Evolutionary conservation across 1,284 basidiomycete genomes (phyloP), one percentile per base, ranked within the genome.

Genomic region (Tremellales sp.): DNA sequence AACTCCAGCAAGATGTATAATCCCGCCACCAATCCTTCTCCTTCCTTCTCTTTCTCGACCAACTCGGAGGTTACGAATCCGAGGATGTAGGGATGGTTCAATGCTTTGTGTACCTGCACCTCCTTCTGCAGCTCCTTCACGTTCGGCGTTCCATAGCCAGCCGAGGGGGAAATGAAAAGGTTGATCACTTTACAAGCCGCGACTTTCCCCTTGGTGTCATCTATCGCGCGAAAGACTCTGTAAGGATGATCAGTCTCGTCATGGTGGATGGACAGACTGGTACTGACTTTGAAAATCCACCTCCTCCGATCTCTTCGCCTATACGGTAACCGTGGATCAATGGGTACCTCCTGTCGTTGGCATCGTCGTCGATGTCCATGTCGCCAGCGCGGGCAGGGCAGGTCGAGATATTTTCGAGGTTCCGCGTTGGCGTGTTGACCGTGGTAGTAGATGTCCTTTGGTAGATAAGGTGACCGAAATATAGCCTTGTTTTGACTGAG

Each of bases 1-100:
- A 94, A 76, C 70, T 97, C 94, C 55, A 98, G 75, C 22, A 97
- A 75, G 78, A 98, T 90, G 67, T 97, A 98, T 34, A 92, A 78
- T 0, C 87, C 91, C 0, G 88, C 85, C 1, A 84, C 72, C 60
- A 69, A 58, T 34, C 56, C 66, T 54, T 60, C 50, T 48, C 48
- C 25, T 46, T 78, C 75, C 48, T 81, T 78, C 50, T 83, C 79
- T 31, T 78, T 73, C 49, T 91, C 88, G 0, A 90, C 81, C 3
- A 88, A 73, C 35, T 85, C 80, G 0, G 83, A 85, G 45, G 83
- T 82, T 39, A 91, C 68, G 63, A 95, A 93, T 60, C 91, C 85
- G 29, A 98, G 80, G 9, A 98, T 81, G 58, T 95, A 84, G 2
- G 65, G 51, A 58, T 95, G 86, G 60, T 88, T 90, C 54, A 98